Base-by-base conservation (phyloP, 2,329 filamentous ascomycete species). In the Colletotrichum paranaense region DNA sequence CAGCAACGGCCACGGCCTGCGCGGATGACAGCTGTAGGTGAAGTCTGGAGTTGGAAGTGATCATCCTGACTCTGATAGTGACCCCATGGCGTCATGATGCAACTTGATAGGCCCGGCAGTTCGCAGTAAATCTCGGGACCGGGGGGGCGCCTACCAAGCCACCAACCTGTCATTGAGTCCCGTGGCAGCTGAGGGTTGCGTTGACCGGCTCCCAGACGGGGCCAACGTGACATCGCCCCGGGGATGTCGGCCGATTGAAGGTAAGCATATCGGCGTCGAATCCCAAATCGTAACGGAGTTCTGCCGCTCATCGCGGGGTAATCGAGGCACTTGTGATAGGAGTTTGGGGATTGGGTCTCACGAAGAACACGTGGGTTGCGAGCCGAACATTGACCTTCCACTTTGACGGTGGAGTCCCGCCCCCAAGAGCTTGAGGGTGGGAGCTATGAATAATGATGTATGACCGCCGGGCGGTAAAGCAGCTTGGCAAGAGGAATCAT, bases 221-320 rank as follows among this genome's bases (percentile, higher is more conserved):
- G 22, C 8, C 14, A 7, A 24, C 4, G 70, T 73, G 55, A 64
- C 70, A 64, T 65, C 66, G 53, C 6, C 32, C 28, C 70, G 70
- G 70, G 5, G 42, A 9, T 35, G 12, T 38, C 32, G 55, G 35
- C 70, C 67, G 59, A 49, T 65, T 70, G n/a, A 16, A 49, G 70
- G 66, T 16, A 65, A 62, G 64, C 68, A 52, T 46, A 26, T 62
- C 64, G 67, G 64, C 57, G 35, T 19, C 46, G 14, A 19, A 16
- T 38, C 56, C 32, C 11, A 2, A 46, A 59, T 57, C n/a, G 46
- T 49, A 35, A 16, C 12, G 32, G 19, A 60, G 55, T 49, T 49
- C 35, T 28, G 55, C 35, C 32, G 32, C 66, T 49, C 55, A 73
- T 73, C 70, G 70, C 66, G 70, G 70, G 70, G 70, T 64, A 70